Percentiles rank a stretch among this genome's conserved stretches.
phyloP scores from a whole-genome alignment of 495 filamentous ascomycete species.

The Xylaria intraflava region DNA sequence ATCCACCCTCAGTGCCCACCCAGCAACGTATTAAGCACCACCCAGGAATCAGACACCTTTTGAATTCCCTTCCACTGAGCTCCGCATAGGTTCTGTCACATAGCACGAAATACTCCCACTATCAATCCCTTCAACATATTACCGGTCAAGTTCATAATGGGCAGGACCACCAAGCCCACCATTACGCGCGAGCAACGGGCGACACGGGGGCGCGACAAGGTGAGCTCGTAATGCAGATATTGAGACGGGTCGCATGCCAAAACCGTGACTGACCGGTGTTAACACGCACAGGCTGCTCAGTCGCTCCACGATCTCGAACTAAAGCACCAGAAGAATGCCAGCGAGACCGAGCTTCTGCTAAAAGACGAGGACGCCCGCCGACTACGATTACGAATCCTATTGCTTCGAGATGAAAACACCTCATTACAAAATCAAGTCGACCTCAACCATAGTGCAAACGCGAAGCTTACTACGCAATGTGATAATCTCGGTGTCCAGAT shows the following conservation, averaged over 20 bases:
- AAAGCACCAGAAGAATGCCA: conserved; percentile 54
- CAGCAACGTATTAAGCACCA: background rate
- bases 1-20: background rate
- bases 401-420: conserved; percentile 63
- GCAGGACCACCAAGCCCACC: conserved; percentile 17
- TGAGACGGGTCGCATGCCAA: background rate
- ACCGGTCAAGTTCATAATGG: conserved; percentile 27
- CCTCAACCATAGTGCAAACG: conserved; percentile 50
- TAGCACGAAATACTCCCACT: background rate
- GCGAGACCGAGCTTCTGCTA: conserved; percentile 51
- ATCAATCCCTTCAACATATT: background rate
- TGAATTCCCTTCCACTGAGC: background rate
- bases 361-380: conserved; percentile 64
- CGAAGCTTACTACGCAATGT: conserved; percentile 50
- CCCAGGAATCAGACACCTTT: background rate
- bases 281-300: conserved; percentile 25
- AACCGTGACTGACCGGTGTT: background rate
- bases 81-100: background rate
- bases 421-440: conserved; percentile 31
- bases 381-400: conserved; percentile 55
- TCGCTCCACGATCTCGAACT: conserved; percentile 51
- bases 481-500: conserved; percentile 54
- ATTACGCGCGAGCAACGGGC: conserved; percentile 27
- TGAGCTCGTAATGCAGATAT: conserved; percentile 9
- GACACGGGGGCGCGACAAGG: conserved; percentile 38